Evolutionary conservation across 768 basidiomycete species (phyloP), one percentile per base, ranked within the genome.

Genomic region (Lentinula aciculospora): DNA sequence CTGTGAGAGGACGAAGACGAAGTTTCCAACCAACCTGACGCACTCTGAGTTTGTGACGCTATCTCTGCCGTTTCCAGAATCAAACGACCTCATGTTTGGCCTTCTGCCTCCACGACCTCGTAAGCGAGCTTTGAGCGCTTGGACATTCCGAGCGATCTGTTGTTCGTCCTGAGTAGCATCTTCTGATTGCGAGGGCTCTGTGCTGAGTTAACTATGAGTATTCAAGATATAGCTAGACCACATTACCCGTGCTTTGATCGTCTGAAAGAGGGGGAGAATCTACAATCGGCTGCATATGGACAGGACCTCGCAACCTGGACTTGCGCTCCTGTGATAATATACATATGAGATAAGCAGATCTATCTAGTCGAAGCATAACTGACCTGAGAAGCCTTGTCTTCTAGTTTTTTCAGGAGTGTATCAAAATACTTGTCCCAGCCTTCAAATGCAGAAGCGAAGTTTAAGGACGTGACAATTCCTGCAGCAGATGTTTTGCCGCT

Each of bases 61-160:
- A 23, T 89, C 88, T 63, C 78, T 74, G 51, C 84, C 85, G 65
- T 75, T 80, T 29, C 77, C 81, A 40, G 69, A 57, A 23, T 74
- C 76, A 57, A 78, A 74, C 60, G 80, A 71, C 58, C 83, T 79
- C 58, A 77, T 72, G 37, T 65, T 66, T 39, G 76, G 71, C 56
- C 79, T 76, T 58, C 83, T 74, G 2, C 82, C 83, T 0, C 86
- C 88, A 53, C 87, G 78, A 27, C 89, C 89, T 56, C 92, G 89
- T 50, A 97, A 71, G 31, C 92, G 80, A 53, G 81, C 86, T 71
- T 95, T 97, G 55, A 99, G 77, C 0, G 91, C 92, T 63, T 94
- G 88, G 1, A 97, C 90, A 66, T 95, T 97, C 63, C 91, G 80
- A 3, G 95, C 86, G 60, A 98, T 98, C 64, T 94, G 86, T 66